Percentiles rank a stretch among this genome's conserved stretches.
These are phyloP conservation scores for Solanum bulbocastanum DNA, from an alignment of 257 asterid species.

Conservation along the genomic window DNA sequence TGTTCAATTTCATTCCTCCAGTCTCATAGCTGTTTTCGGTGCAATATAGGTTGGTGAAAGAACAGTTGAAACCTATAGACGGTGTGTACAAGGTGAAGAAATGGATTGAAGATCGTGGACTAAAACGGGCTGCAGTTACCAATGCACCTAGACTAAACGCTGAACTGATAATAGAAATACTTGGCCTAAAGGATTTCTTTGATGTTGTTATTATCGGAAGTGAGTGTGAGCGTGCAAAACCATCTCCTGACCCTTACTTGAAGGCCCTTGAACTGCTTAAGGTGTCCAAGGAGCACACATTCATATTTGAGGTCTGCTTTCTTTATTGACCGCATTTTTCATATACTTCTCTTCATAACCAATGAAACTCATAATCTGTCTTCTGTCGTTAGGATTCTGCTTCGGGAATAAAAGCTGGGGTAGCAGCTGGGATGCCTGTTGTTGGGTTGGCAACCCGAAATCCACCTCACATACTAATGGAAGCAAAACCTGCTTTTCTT, in stretches of 20 bases:
- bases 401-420: conserved; percentile 94
- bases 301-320: conserved; percentile 69
- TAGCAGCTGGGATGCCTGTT: conserved; percentile 84
- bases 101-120: conserved; percentile 83
- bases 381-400: conserved; percentile 56
- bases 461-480: conserved; percentile 52
- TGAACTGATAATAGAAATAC: conserved; percentile 64
- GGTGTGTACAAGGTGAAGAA: conserved; percentile 59
- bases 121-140: conserved; percentile 93
- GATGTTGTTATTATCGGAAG: conserved; percentile 61
- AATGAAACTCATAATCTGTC: background rate
- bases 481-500: conserved; percentile 78
- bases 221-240: conserved; percentile 81
- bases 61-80: conserved; percentile 51
- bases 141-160: conserved; percentile 89
- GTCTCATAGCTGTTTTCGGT: background rate
- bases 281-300: conserved; percentile 76
- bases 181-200: conserved; percentile 83
- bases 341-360: background rate
- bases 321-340: background rate
- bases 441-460: conserved; percentile 77
- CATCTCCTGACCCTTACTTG: conserved; percentile 83
- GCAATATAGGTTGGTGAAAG: conserved; percentile 58
- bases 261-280: conserved; percentile 82
- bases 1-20: background rate